Conservation (phyloP, 306 rosid genomes). For the Canavalia ensiformis region DNA sequence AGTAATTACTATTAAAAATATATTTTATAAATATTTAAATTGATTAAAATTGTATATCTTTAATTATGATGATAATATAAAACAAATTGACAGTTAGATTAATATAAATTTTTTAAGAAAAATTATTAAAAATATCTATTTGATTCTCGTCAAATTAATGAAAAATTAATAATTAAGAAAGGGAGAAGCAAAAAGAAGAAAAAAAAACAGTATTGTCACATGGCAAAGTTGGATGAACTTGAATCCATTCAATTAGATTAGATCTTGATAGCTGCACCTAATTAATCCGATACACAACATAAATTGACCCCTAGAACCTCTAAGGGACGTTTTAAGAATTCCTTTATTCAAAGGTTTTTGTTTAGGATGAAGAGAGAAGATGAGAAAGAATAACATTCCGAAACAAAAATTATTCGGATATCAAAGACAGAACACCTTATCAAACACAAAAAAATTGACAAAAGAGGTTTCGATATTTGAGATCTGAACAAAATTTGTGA, state of each 20-base stretch:
- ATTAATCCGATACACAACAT: conserved; percentile 13
- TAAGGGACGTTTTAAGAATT: conserved; percentile 39
- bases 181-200: background rate
- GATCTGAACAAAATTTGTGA: background rate
- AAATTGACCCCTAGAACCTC: conserved; percentile 42
- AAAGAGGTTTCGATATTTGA: background rate
- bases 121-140: background rate
- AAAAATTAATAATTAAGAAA: too few species aligned
- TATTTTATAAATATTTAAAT: too few species aligned
- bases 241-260: background rate
- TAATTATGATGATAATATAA: too few species aligned
- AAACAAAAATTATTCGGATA: conserved; percentile 12
- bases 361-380: background rate
- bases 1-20: too few species aligned
- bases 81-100: too few species aligned
- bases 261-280: background rate
- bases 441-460: background rate
- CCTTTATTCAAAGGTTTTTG: background rate
- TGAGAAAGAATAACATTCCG: conserved; percentile 25
- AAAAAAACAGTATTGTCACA: background rate
- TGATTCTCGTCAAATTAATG: too few species aligned
- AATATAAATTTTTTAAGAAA: too few species aligned
- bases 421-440: too few species aligned
- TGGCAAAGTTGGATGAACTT: background rate
- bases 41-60: too few species aligned